Evolutionary conservation across 2,329 filamentous ascomycete species (phyloP), one percentile per base, ranked within the genome.

Genomic region (Tricladium varicosporioides): DNA sequence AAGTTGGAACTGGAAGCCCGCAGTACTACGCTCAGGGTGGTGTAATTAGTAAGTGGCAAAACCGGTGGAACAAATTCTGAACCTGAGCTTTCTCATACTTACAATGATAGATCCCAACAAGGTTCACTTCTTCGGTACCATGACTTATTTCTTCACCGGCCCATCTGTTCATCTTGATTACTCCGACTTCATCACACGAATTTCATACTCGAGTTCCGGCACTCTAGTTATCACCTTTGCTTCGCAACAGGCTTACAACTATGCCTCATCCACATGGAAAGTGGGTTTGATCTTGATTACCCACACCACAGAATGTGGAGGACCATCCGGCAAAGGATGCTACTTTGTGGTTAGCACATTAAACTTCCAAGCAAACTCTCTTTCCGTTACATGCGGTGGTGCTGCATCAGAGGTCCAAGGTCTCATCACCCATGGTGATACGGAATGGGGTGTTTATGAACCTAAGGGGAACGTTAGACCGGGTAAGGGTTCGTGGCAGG

Each of bases 151-250:
- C 13, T 18, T 27, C 22, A 27, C 22, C 22, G 22, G 22, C 13
- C 68, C 66, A 1, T 70, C 69, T 0, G 69, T 71, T 46, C 70
- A 70, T 56, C 61, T 71, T 1, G 69, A 71, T 40, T 66, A 71
- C 31, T 60, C 56, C 43, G 63, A 66, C 2, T 60, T 67, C 18
- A 43, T 68, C 45, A 48, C 36, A 1, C 15, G 27, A 16, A 36
- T 55, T 33, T 8, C 16, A 14, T 43, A 33, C 19, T 44, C 47
- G 9, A 16, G 15, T 22, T 14, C 16, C 3, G 40, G 40, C 11
- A 40, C 22, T 13, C 15, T 55, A 15, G 36, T 50, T 33, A 55
- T 55, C 27, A 46, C 19, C 19, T 55, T 55, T 22, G 19, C 9
- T 27, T n/a, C 18, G 14, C 4, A 44, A 13, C 13, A n/a, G 13